Evolutionary conservation across 2,329 filamentous ascomycete genomes (phyloP).

Genomic region (Xylariales sp.): DNA sequence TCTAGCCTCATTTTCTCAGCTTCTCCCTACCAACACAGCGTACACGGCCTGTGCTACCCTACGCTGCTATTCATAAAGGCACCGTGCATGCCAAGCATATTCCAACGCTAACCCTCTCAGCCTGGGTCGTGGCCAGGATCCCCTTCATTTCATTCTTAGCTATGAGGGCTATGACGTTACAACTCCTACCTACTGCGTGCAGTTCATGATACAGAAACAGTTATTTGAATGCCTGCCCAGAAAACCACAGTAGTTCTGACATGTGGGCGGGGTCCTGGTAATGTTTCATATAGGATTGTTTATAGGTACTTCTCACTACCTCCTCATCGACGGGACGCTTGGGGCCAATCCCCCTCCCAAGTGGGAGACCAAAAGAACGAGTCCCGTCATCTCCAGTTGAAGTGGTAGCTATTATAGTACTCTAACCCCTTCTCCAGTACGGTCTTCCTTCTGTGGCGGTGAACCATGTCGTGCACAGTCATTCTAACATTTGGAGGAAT

Average conservation of each 20-base stretch:
- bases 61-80: conserved; percentile 8
- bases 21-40: not conserved
- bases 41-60: not conserved
- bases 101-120: conserved; percentile 27
- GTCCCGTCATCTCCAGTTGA: conserved; percentile 18
- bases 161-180: conserved; percentile 28
- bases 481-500: conserved; percentile 34
- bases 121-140: conserved; percentile 23
- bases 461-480: conserved; percentile 31
- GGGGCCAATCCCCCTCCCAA: conserved; percentile 8
- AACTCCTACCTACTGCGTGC: conserved; percentile 30
- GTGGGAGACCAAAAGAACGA: conserved; percentile 4
- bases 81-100: conserved; percentile 34
- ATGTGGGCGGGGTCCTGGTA: conserved; percentile 20
- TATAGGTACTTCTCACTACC: conserved; percentile 18
- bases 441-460: conserved; percentile 32
- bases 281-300: conserved; percentile 27
- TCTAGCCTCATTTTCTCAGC: conserved; percentile 34
- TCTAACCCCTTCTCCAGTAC: conserved; percentile 2
- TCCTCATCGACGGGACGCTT: conserved; percentile 5
- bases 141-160: conserved; percentile 23
- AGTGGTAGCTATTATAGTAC: conserved; percentile 16
- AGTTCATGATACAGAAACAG: conserved; percentile 15
- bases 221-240: conserved; percentile 1
- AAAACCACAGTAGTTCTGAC: conserved; percentile 20